Conservation (phyloP, 2,329 filamentous ascomycete species). For the Diaporthe vexans region DNA sequence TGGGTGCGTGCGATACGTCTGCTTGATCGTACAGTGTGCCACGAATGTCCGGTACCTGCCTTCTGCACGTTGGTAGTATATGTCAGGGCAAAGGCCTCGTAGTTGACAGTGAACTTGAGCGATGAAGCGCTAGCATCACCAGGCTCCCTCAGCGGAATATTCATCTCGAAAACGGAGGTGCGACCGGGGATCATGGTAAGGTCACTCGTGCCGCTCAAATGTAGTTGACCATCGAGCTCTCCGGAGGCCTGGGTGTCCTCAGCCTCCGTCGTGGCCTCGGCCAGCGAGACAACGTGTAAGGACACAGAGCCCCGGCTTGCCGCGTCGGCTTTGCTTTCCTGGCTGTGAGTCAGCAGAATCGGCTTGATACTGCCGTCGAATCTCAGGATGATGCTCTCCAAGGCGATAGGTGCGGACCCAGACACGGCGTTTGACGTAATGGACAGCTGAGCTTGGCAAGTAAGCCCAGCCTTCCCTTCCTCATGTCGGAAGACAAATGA, state of each 20-base stretch:
- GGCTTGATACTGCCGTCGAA: constrained; percentile 72
- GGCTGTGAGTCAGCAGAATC: constrained; percentile 64
- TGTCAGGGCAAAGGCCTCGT: constrained; percentile 75
- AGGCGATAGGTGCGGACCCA: constrained; percentile 64
- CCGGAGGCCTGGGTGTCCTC: constrained; percentile 47
- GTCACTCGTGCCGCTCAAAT: constrained; percentile 68
- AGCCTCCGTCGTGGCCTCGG: constrained; percentile 48
- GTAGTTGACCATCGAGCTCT: constrained; percentile 49
- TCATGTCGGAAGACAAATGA: constrained; percentile 49
- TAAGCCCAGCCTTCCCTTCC: constrained; percentile 65
- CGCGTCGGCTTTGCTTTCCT: not conserved
- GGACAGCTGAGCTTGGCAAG: constrained; percentile 68
- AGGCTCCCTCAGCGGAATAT: constrained; percentile 82
- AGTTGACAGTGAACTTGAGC: constrained; percentile 73
- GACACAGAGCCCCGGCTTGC: constrained; percentile 44
- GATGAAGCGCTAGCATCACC: constrained; percentile 79
- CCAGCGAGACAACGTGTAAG: constrained; percentile 46
- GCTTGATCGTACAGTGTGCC: constrained; percentile 62
- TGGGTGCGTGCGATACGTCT: constrained; percentile 64
- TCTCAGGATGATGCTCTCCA: constrained; percentile 66
- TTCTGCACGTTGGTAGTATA: constrained; percentile 71
- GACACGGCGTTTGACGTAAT: constrained; percentile 69
- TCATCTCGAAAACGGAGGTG: constrained; percentile 79
- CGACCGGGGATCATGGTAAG: constrained; percentile 77
- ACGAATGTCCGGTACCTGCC: constrained; percentile 58